Base-by-base conservation (phyloP, 2,329 filamentous ascomycete genomes). In the Claviceps pusilla region DNA sequence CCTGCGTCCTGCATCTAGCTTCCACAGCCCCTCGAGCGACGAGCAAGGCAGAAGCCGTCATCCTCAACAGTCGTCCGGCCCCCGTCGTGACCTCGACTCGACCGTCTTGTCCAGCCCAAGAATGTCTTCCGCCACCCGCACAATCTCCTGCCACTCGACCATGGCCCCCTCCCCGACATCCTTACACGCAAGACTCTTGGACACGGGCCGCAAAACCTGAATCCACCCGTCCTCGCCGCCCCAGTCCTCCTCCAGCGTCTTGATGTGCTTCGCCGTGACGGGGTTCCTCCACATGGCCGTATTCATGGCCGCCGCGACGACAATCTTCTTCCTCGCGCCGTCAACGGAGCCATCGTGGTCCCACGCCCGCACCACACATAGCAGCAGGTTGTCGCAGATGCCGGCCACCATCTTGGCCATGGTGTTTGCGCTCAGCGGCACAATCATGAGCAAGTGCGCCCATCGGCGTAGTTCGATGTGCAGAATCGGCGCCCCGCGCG, bases 281-380 rank as follows among this genome's bases (percentile, higher is more conserved):
- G 89, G 90, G 65, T 96, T 89, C 54, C 76, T 74, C 85, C 87
- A 95, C 90, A 95, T 95, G 4, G 84, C 82, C 29, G 82, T 89
- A 66, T 96, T 95, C 88, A 95, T 95, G 35, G 86, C 83, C 1
- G 84, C 83, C 2, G 86, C 86, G 0, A 91, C 85, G 1, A 93
- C 63, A 41, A 95, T 88, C 58, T 84, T 84, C 66, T 76, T 80
- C 52, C 64, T 67, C 6, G 47, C 51, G 16, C 65, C 68, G 57
- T 86, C 82, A 7, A 84, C 70, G 16, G 74, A 65, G 0, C 82
- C 80, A n/a, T 75, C 76, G 0, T 82, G 83, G 68, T 97, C 91
- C 93, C 91, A 98, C 0, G 91, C 91, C 24, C 91, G 76, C 42
- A 93, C 76, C 0, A 93, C 84, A 50, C 72, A 76, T 14, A 82